Base-by-base conservation (phyloP, 2,329 filamentous ascomycete genomes). In the Fusarium poae region DNA sequence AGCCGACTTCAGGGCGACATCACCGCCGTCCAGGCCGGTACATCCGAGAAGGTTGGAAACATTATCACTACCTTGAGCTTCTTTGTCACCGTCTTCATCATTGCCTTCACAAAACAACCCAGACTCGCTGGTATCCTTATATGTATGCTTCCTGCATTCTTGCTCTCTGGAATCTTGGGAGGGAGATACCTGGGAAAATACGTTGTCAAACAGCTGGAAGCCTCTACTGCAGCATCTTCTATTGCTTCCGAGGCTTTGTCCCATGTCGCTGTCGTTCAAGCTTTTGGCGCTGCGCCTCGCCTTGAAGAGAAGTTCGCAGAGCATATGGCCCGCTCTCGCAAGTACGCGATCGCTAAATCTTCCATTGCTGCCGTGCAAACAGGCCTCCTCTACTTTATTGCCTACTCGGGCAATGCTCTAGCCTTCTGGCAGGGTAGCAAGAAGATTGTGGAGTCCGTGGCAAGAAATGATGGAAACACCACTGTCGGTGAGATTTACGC, bases 11-110 rank as follows among this genome's bases (percentile, higher is more conserved):
- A 88, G 72, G 84, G 84, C 59, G 89, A 92, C 70, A 89, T 92
- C 40, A 85, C 89, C 53, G 85, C 86, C 1, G 87, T 92, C 44
- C 89, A 90, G 70, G 84, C 85, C 0, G 90, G 90, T n/a, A 91
- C 89, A 0, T 89, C 87, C 1, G 90, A 92, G 76, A 92, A 92
- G 76, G 89, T 91, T 20, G 89, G 89, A 51, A 85, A 91, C 34
- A 84, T 86, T 66, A 82, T 92, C 4, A 83, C 85, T 30, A 88
- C 84, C 49, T 74, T 87, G 12, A 87, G 87, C 6, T 92, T 91
- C 76, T 91, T 92, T 74, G 75, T 91, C 55, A 88, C 89, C 0
- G 87, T 89, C 10, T 92, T 90, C 66, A 80, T 89, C 6, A 86
- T 92, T 20, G 88, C 88, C 5, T 92, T 92, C 70, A 85, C 88